A percentile compares a stretch with the other conserved stretches of the same genome.
These are phyloP conservation scores for Euphorbia celastroides DNA, from an alignment of 441 rosid genomes.

Conservation along the genomic window DNA sequence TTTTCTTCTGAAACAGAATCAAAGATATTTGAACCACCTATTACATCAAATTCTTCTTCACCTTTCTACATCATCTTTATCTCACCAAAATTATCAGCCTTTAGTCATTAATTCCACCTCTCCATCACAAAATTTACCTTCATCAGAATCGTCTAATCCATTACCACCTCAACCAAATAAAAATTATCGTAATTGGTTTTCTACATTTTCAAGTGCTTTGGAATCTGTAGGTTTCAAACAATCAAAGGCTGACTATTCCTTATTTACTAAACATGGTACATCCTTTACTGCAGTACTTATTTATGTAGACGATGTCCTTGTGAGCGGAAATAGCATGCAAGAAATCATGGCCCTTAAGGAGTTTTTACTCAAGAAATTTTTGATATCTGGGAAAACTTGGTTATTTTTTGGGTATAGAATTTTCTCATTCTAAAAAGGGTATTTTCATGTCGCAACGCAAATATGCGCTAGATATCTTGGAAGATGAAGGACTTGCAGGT, in stretches of 20 bases:
- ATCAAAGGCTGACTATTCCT: not conserved
- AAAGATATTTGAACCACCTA: too few species aligned
- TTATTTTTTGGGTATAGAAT: not conserved
- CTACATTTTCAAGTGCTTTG: not conserved
- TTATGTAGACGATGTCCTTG: not conserved
- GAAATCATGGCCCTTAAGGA: not conserved
- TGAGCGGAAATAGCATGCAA: not conserved
- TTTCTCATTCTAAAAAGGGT: not conserved
- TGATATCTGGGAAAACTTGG: not conserved
- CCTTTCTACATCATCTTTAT: too few species aligned
- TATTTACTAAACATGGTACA: not conserved
- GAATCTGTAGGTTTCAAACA: not conserved
- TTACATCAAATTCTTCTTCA: too few species aligned
- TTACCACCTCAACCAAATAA: too few species aligned
- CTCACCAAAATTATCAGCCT: too few species aligned
- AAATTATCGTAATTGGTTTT: not conserved
- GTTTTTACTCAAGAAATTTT: not conserved
- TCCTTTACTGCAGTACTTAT: not conserved
- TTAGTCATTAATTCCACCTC: too few species aligned
- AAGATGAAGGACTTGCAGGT: not conserved
- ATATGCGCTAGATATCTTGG: not conserved
- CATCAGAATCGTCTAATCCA: too few species aligned
- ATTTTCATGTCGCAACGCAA: constrained; percentile 1
- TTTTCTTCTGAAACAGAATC: too few species aligned
- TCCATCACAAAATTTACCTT: too few species aligned